Evolutionary conservation across 2,329 filamentous ascomycete genomes (phyloP).

Genomic region (Diaporthe sp.): DNA sequence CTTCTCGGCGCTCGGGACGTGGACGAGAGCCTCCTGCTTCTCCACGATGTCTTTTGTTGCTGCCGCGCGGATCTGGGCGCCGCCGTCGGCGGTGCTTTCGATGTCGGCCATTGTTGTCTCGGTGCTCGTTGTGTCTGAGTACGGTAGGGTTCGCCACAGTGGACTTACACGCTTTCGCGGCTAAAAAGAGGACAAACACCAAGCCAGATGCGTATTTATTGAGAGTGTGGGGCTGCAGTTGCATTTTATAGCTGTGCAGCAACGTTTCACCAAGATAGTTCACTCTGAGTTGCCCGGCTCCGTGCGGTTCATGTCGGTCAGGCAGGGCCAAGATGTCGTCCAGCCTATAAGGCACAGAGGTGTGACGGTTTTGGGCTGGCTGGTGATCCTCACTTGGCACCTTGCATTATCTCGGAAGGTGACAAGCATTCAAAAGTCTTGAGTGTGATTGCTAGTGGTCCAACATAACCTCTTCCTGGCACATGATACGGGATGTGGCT

Average conservation of each 20-base stretch:
- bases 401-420: slow-evolving; percentile 33
- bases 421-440: slow-evolving; percentile 28
- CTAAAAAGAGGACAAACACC: background rate
- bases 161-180: background rate
- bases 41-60: slow-evolving; percentile 13
- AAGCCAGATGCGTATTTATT: background rate
- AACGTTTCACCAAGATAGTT: slow-evolving; percentile 5
- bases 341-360: slow-evolving; percentile 21
- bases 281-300: background rate
- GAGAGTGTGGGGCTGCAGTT: slow-evolving; percentile 10
- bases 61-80: slow-evolving; percentile 25
- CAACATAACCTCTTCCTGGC: slow-evolving; percentile 3
- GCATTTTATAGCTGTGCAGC: slow-evolving; percentile 11
- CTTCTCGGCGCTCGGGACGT: slow-evolving; percentile 19
- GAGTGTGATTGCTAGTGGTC: slow-evolving; percentile 25
- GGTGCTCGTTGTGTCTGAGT: background rate
- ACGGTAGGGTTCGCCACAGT: background rate
- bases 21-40: slow-evolving; percentile 12
- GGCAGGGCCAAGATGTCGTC: slow-evolving; percentile 13
- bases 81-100: slow-evolving; percentile 23
- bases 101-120: slow-evolving; percentile 13
- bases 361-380: background rate
- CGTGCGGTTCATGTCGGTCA: slow-evolving; percentile 28
- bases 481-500: slow-evolving; percentile 26
- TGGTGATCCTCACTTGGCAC: slow-evolving; percentile 29